These are phyloP conservation scores for Bacidia rubella DNA, from an alignment of 495 filamentous ascomycete species.

Conservation along the genomic window DNA sequence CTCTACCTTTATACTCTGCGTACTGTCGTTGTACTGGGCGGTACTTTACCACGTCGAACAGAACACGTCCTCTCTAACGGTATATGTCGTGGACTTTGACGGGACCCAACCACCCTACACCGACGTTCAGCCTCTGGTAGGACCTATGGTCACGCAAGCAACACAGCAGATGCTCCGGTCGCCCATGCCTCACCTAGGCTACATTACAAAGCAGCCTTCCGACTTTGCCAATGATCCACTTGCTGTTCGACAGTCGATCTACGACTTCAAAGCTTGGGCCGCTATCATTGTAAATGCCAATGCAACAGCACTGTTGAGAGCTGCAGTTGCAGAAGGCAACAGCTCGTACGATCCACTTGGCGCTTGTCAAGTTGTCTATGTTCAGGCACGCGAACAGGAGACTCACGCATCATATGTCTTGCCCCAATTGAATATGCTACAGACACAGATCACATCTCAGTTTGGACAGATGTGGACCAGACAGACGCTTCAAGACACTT, in stretches of 20 bases:
- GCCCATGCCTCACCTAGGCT: conserved; percentile 32
- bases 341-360: conserved; percentile 49
- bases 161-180: conserved; percentile 27
- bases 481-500: conserved; percentile 28
- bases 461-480: conserved; percentile 44
- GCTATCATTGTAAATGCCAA: conserved; percentile 55
- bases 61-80: conserved; percentile 33
- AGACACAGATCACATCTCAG: conserved; percentile 28
- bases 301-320: conserved; percentile 44
- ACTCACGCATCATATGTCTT: conserved; percentile 39
- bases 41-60: conserved; percentile 37
- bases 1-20: conserved; percentile 36
- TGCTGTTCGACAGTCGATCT: conserved; percentile 46
- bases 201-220: conserved; percentile 32
- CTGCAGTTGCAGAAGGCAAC: conserved; percentile 44
- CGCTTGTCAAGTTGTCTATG: conserved; percentile 44
- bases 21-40: conserved; percentile 48
- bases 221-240: conserved; percentile 46
- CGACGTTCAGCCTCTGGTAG: conserved; percentile 36
- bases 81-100: conserved; percentile 58
- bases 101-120: conserved; percentile 39
- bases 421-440: conserved; percentile 34
- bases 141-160: conserved; percentile 36
- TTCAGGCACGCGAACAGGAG: conserved; percentile 45
- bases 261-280: conserved; percentile 47